Conservation (phyloP, 306 rosid species). For the Lithocarpus polystachyus region DNA sequence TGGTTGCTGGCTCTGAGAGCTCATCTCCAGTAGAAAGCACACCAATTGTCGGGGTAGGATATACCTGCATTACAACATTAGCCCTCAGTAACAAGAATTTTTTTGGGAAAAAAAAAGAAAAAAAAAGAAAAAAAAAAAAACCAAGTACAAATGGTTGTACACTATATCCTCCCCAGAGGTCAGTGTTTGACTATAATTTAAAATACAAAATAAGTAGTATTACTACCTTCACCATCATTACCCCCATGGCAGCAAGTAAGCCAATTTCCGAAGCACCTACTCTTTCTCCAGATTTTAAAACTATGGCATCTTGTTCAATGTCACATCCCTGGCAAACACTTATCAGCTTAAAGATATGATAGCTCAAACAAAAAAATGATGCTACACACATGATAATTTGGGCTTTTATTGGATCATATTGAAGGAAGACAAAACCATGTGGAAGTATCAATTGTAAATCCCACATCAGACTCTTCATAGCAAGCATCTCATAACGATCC, state of each 20-base stretch:
- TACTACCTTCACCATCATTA: conserved; percentile 66
- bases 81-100: neutral
- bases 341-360: conserved; percentile 10
- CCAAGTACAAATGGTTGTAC: neutral
- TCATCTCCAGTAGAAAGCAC: conserved; percentile 97
- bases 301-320: conserved; percentile 62
- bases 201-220: conserved; percentile 6
- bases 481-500: neutral
- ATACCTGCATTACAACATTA: conserved; percentile 53
- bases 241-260: conserved; percentile 87
- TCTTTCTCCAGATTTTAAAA: conserved; percentile 75
- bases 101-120: neutral
- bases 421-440: neutral
- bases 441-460: neutral
- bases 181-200: neutral
- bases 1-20: conserved; percentile 73
- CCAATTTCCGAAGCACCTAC: conserved; percentile 90
- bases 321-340: conserved; percentile 65
- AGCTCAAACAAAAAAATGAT: neutral
- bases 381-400: neutral
- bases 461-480: neutral
- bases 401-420: neutral
- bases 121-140: too few species aligned
- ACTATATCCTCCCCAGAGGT: neutral
- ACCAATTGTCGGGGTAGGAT: conserved; percentile 63